These are phyloP conservation scores for Colletotrichum viniferum DNA, from an alignment of 2,329 filamentous ascomycete species.

Conservation along the genomic window DNA sequence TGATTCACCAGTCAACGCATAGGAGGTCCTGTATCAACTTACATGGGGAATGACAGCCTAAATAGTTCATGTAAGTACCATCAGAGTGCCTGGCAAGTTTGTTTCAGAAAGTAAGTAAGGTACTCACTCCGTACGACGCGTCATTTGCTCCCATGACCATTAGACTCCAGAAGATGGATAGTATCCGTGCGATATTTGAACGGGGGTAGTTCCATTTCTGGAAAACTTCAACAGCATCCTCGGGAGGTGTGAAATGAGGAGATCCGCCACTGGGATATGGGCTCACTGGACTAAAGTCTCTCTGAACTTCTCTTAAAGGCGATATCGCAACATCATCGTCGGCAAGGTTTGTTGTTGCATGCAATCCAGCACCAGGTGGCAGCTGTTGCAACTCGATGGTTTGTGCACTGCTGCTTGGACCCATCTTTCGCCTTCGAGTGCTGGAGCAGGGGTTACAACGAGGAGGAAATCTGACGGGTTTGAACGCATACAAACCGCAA, in stretches of 20 bases:
- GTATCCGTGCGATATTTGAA: constrained; percentile 61
- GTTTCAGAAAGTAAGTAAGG: constrained; percentile 10
- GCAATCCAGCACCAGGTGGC: not conserved
- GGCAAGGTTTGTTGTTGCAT: not conserved
- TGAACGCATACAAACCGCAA: not conserved
- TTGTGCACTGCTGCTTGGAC: not conserved
- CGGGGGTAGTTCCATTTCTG: constrained; percentile 68
- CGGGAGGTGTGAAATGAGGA: not conserved
- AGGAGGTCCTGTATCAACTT: not conserved
- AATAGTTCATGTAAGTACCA: not conserved
- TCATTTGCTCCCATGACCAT: constrained; percentile 73
- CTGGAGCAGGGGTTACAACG: not conserved
- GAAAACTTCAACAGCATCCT: constrained; percentile 17
- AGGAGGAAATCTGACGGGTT: not conserved
- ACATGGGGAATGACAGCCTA: constrained; percentile 44
- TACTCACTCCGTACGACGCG: constrained; percentile 65
- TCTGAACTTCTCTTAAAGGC: fast-evolving
- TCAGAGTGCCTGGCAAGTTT: not conserved
- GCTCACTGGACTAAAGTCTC: not conserved
- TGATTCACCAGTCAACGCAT: too few species aligned
- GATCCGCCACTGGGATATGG: not conserved
- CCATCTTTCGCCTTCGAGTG: not conserved
- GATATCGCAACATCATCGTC: too few species aligned
- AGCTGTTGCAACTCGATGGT: not conserved
- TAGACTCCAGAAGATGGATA: constrained; percentile 65